These are phyloP conservation scores for Mollisia scopiformis DNA, from an alignment of 2,329 filamentous ascomycete species.

Conservation along the genomic window DNA sequence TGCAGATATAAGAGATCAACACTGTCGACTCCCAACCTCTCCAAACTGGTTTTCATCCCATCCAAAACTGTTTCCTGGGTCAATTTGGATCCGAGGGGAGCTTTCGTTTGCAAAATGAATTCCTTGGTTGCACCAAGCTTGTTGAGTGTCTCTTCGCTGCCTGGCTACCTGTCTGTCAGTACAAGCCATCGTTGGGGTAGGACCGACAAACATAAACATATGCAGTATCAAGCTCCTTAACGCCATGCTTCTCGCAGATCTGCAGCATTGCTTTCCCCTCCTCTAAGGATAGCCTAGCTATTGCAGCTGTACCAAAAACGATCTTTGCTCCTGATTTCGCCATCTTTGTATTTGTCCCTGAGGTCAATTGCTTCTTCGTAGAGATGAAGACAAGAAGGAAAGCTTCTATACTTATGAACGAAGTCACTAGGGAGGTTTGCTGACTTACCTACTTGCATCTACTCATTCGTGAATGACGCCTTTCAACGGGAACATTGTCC, in stretches of 20 bases:
- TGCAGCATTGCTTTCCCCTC: conserved; percentile 10
- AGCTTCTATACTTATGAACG: neutral
- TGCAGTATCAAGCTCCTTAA: conserved; percentile 31
- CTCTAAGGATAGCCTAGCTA: neutral
- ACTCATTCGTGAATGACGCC: neutral
- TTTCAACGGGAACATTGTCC: neutral
- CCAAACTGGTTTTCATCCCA: conserved; percentile 27
- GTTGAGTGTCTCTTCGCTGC: conserved; percentile 29
- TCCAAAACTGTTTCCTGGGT: conserved; percentile 30
- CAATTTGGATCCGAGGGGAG: conserved; percentile 23
- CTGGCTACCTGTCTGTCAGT: conserved; percentile 9
- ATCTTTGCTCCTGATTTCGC: conserved; percentile 12
- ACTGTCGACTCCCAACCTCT: conserved; percentile 26
- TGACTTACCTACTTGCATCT: neutral
- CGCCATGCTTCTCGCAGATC: conserved; percentile 25
- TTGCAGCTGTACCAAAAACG: conserved; percentile 13
- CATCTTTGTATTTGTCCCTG: conserved; percentile 6
- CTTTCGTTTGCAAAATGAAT: conserved; percentile 33
- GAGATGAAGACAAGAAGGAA: neutral
- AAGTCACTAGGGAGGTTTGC: neutral
- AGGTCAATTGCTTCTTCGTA: neutral
- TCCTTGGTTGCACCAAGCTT: conserved; percentile 24
- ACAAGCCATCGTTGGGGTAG: too few species aligned
- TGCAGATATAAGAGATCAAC: conserved; percentile 63
- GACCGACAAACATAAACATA: conserved; percentile 23